phyloP scores from a whole-genome alignment of 257 asterid genomes.

The Solanum sitiens region DNA sequence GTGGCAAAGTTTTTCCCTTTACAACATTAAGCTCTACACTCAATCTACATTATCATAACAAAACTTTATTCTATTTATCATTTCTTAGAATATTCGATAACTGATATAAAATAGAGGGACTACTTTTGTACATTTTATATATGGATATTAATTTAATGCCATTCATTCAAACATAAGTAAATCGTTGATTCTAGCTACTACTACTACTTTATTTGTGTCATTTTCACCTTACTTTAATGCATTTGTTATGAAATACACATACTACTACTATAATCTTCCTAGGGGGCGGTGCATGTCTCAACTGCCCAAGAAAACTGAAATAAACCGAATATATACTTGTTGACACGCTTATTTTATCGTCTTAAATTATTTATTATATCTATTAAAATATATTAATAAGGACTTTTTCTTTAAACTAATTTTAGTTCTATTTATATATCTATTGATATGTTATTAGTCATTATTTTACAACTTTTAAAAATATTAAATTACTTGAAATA shows the following conservation, averaged over 20 bases:
- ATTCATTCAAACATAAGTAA: neutral
- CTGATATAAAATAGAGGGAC: neutral
- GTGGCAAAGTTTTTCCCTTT: conserved; percentile 41
- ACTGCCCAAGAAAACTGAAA: conserved; percentile 33
- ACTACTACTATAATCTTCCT: neutral
- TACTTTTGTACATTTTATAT: no score
- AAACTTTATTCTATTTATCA: neutral
- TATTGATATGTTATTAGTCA: neutral
- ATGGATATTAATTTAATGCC: no score
- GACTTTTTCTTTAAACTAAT: neutral
- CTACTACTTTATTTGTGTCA: neutral
- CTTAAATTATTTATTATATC: neutral
- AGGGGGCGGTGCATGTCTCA: conserved; percentile 13
- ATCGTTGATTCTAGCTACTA: neutral
- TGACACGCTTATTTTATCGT: conserved; percentile 2
- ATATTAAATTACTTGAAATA: no score
- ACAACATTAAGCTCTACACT: conserved; percentile 11
- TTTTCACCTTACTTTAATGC: neutral
- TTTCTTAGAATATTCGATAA: no score
- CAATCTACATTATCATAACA: conserved; percentile 14
- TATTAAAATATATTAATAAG: neutral
- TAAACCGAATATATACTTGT: neutral
- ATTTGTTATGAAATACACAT: neutral
- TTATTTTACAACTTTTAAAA: neutral
- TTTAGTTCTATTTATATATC: neutral